These are phyloP conservation scores for Scleromitrula shiraiana DNA, from an alignment of 2,329 filamentous ascomycete species.

Conservation along the genomic window DNA sequence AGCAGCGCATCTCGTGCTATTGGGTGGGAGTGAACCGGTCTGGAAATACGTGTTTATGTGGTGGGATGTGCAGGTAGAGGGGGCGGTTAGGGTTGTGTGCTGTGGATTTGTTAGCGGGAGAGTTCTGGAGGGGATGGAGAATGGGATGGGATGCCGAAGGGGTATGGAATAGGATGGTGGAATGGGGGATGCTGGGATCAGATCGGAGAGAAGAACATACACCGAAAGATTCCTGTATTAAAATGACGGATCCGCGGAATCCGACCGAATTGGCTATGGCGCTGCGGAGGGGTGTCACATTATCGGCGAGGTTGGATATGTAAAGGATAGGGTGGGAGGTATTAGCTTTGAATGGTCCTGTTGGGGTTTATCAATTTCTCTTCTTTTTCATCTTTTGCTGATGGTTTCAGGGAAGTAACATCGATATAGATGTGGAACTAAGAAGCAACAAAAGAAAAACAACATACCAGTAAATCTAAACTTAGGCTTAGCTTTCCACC, in stretches of 20 bases:
- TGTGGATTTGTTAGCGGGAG: constrained; percentile 18
- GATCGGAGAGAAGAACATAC: constrained; percentile 29
- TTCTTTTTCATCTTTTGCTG: not conserved
- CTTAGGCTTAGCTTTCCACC: constrained; percentile 28
- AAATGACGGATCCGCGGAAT: constrained; percentile 39
- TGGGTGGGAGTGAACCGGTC: constrained; percentile 35
- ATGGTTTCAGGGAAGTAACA: too few species aligned
- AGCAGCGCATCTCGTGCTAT: constrained; percentile 38
- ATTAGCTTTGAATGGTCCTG: constrained; percentile 29
- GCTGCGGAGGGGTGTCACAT: constrained; percentile 30
- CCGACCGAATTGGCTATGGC: constrained; percentile 28
- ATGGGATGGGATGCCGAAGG: not conserved
- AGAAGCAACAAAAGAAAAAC: too few species aligned
- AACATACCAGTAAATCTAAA: constrained; percentile 21
- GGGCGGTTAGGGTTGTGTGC: constrained; percentile 39
- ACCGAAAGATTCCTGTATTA: constrained; percentile 44
- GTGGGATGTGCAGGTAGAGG: constrained; percentile 30
- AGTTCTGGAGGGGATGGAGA: not conserved
- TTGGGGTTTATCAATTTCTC: not conserved
- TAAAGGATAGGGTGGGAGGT: constrained; percentile 32
- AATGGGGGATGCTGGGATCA: too few species aligned
- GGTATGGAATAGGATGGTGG: too few species aligned
- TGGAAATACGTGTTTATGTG: constrained; percentile 34
- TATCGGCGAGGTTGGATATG: constrained; percentile 32
- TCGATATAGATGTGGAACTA: not conserved